Conservation (phyloP, 495 filamentous ascomycete species). For the Lasiosphaeria miniovina region DNA sequence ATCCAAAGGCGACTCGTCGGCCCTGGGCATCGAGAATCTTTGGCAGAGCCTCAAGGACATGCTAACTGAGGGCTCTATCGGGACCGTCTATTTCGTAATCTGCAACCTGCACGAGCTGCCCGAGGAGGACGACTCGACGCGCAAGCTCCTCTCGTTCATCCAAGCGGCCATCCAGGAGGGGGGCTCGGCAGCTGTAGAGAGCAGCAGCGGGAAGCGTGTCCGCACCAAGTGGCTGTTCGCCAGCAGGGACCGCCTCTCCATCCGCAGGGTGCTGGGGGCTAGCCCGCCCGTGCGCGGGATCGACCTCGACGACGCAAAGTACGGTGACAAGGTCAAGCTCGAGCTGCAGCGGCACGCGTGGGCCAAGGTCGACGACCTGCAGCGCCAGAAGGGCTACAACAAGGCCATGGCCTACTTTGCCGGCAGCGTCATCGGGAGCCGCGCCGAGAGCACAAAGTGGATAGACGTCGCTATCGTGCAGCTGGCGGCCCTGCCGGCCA, state of each 20-base stretch:
- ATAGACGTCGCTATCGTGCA: slow-evolving; percentile 36
- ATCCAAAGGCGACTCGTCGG: too few species aligned
- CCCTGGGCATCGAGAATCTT: slow-evolving; percentile 36
- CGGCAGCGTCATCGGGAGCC: slow-evolving; percentile 33
- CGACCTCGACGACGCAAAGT: slow-evolving; percentile 5
- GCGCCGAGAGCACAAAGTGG: slow-evolving; percentile 36
- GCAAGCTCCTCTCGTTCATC: slow-evolving; percentile 31
- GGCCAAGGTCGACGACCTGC: slow-evolving; percentile 23
- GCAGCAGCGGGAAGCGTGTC: slow-evolving; percentile 15
- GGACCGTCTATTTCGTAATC: slow-evolving; percentile 35
- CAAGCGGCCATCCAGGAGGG: slow-evolving; percentile 8
- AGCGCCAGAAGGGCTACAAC: slow-evolving; percentile 33
- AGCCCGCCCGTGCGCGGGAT: slow-evolving; percentile 12
- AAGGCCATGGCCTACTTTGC: slow-evolving; percentile 36
- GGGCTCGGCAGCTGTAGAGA: slow-evolving; percentile 14
- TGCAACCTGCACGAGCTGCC: slow-evolving; percentile 32
- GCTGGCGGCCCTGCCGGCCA: slow-evolving; percentile 28
- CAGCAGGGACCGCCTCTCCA: slow-evolving; percentile 26
- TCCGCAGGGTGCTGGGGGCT: slow-evolving; percentile 6
- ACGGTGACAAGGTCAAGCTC: neutral
- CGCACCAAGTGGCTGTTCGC: slow-evolving; percentile 34
- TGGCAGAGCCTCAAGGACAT: slow-evolving; percentile 37
- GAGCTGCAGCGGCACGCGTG: slow-evolving; percentile 5
- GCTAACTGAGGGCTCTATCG: slow-evolving; percentile 33
- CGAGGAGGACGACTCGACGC: slow-evolving; percentile 35